Base-by-base conservation (phyloP, 768 basidiomycete genomes). In the Cystofilobasidium bisporidii region DNA sequence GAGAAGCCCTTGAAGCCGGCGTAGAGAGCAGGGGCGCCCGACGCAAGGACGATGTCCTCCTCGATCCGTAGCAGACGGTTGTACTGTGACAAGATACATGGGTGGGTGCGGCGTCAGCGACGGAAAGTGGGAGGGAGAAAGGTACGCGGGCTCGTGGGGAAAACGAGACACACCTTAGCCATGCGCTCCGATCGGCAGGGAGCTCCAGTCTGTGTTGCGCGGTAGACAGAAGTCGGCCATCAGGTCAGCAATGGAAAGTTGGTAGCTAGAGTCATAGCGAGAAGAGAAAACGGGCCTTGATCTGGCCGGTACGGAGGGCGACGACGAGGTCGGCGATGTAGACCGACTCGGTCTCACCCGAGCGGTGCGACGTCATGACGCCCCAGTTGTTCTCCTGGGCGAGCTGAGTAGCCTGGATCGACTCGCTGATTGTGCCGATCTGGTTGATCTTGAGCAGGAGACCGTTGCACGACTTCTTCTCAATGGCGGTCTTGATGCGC, bases 381-480 rank as follows among this genome's bases (percentile, higher is more conserved):
- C 92, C 93, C 96, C 96, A 99, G 64, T 88, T 88, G 75, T 91
- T 90, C 45, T 89, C 90, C 78, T 96, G 91, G 59, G 93, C 78
- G 74, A 99, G 89, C 79, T 97, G 92, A 69, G 93, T 91, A 76
- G 94, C 94, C 78, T 96, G 91, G 80, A 99, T 96, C 30, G 94
- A 94, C 81, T 99, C 94, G 56, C 90, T 91, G 79, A 99, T 91
- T 71, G 93, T 93, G 74, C 96, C 96, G 76, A 98, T 98, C 53
- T 80, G 68, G 63, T 69, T 69, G 68, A 81, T 83, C 87, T 98
- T 99, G 80, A 99, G 86, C 71, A 99, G 84, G 47, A 99, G 84
- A 77, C 91, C 96, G 76, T 98, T 98, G 86, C 94, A 98, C 43
- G 96, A 90, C 85, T 94, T 97, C 86, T 94, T 96, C 82, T 97